Evolutionary conservation across 495 filamentous ascomycete genomes (phyloP), one percentile per base, ranked within the genome.

Genomic region (Penicillium manginii): DNA sequence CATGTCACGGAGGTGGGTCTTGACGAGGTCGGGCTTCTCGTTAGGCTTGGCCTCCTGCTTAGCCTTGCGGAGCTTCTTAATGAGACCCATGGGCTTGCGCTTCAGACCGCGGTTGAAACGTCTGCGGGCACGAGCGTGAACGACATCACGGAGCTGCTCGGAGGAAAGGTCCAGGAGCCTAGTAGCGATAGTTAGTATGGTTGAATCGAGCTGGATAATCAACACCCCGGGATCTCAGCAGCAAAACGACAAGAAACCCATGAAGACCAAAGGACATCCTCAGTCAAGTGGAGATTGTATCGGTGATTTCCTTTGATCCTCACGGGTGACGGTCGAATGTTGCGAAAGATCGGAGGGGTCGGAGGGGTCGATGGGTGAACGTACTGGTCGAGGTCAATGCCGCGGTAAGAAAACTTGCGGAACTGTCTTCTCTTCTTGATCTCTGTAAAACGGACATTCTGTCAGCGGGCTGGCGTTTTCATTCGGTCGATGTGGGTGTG

Each of bases 41-140:
- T 98, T 98, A 71, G 94, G 96, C 84, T 92, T 94, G 66, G 94
- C 94, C 86, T 98, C 93, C 81, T 97, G 93, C 90, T 98, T 98
- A 71, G 94, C 89, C 83, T 96, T 97, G 80, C 94, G 94, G 69
- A 98, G 89, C 86, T 97, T 98, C 88, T 97, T 97, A 86, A 98
- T 98, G 67, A 98, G 84, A 67, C 96, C 96, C 94, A 98, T 97
- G 74, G 94, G 94, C 87, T 96, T 96, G 84, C 94, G 94, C 88
- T 98, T 98, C 61, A 98, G 87, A 68, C 94, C 94, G 58, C 94
- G 92, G 89, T 98, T 97, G 89, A 98, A 97, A 76, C 96, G 88
- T 77, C 94, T 87, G 78, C 94, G 94, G 75, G 94, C 94, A 75
- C 94, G 94, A 71, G 94, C 93, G 86, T 98, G 94, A 66, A 98